These are phyloP conservation scores for Ophiocordyceps polyrhachis-furcata DNA, from an alignment of 2,329 filamentous ascomycete genomes.

Conservation along the genomic window DNA sequence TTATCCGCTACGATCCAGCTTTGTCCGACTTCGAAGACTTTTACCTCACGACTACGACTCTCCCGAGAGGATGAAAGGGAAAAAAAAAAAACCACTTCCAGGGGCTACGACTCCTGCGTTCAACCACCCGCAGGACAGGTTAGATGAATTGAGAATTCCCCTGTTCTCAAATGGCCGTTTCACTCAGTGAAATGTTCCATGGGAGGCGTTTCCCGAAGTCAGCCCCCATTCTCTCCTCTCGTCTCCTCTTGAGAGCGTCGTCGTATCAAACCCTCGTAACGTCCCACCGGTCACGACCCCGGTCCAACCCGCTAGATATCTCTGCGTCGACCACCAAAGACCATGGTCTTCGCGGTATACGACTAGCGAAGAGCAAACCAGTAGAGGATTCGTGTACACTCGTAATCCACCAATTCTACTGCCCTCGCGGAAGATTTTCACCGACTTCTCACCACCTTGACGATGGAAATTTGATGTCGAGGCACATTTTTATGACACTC, in stretches of 20 bases:
- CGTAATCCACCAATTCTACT: slow-evolving; percentile 22
- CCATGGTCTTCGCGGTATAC: slow-evolving; percentile 83
- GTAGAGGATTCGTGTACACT: slow-evolving; percentile 14
- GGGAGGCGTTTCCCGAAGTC: slow-evolving; percentile 57
- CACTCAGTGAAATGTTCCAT: slow-evolving; percentile 56
- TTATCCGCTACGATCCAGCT: background rate
- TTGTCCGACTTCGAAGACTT: background rate
- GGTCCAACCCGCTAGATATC: slow-evolving; percentile 58
- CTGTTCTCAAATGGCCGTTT: slow-evolving; percentile 51
- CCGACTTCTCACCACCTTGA: slow-evolving; percentile 37
- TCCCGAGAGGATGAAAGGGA: background rate
- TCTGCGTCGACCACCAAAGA: slow-evolving; percentile 54
- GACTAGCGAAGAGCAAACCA: slow-evolving; percentile 66
- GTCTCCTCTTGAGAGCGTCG: background rate
- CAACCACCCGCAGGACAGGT: slow-evolving; percentile 13
- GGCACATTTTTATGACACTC: no score
- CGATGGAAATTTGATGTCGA: slow-evolving; percentile 71
- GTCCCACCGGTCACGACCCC: background rate
- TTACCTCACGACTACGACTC: background rate
- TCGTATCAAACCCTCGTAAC: background rate
- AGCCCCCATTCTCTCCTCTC: background rate
- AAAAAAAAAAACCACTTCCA: background rate
- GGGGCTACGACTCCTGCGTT: background rate
- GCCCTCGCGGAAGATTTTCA: slow-evolving; percentile 67
- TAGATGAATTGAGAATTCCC: slow-evolving; percentile 25